phyloP scores from a whole-genome alignment of 208 protist species.

The Trypanosoma boissoni region DNA sequence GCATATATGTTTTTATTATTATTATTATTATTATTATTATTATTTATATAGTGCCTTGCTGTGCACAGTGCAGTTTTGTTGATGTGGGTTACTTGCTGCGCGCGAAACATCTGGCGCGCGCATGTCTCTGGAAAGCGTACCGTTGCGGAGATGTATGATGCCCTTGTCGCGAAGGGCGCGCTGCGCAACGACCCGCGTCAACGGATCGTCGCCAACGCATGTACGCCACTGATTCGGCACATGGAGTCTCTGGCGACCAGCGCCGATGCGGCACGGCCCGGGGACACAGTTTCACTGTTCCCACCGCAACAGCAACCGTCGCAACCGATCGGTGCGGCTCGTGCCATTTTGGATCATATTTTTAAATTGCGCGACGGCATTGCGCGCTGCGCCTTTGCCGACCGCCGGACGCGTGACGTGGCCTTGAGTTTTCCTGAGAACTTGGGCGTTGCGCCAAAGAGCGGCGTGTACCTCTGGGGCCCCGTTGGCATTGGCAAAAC shows the following conservation, averaged over 20 bases:
- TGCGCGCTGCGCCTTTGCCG: slow-evolving; percentile 16
- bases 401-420: slow-evolving; percentile 26
- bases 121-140: slow-evolving; percentile 50
- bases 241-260: slow-evolving; percentile 23
- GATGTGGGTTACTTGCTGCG: slow-evolving; percentile 16
- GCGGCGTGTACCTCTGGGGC: slow-evolving; percentile 92
- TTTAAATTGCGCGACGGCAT: neutral
- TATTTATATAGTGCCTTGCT: slow-evolving; percentile 10
- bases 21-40: neutral
- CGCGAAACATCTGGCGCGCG: slow-evolving; percentile 41
- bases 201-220: slow-evolving; percentile 59
- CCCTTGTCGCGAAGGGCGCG: slow-evolving; percentile 61
- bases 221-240: slow-evolving; percentile 45
- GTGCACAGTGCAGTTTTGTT: neutral
- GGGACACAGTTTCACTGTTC: no score
- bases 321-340: neutral
- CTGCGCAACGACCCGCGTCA: slow-evolving; percentile 50
- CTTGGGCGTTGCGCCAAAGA: slow-evolving; percentile 51
- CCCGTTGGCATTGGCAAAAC: slow-evolving; percentile 95
- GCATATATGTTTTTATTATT: slow-evolving; percentile 4
- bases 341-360: neutral
- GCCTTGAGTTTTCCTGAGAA: slow-evolving; percentile 43
- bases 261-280: neutral
- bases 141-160: slow-evolving; percentile 63
- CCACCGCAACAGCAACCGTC: no score